Evolutionary conservation across 2,329 filamentous ascomycete genomes (phyloP), one percentile per base, ranked within the genome.

Genomic region (Xylariaceae sp.): DNA sequence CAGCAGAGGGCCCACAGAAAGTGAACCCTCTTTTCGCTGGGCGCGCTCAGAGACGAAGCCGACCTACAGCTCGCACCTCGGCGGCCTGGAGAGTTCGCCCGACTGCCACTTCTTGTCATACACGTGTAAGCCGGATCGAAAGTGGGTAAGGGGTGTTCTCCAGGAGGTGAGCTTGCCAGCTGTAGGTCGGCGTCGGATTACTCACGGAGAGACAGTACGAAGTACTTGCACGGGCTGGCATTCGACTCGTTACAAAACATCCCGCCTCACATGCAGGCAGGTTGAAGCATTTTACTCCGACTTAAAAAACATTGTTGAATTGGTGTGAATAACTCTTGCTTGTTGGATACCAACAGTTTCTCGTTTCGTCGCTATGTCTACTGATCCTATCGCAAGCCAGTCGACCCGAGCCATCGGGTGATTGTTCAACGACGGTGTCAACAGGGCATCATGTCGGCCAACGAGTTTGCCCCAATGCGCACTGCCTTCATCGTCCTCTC

Each of bases 201-300:
- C 23, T 5, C 37, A 41, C 8, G 5, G 9, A 41, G 37, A 47
- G 15, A 17, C 15, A 52, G 51, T 8, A 13, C 23, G 37, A 45
- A 45, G 23, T 18, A 18, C 17, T 18, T 18, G 17, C 17, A 18
- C 17, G 17, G 17, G 17, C 17, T 18, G 17, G 17, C 17, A 18
- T 45, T n/a, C 10, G 34, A 34, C 54, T 44, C 52, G 58, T 58
- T 56, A 53, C 53, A 52, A 56, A 58, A 58, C 39, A 55, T 35
- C 13, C 11, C 13, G 13, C 13, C 6, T 41, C 37, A 41, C 11
- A 10, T 41, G 37, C 37, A 7, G 18, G 9, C 6, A 51, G 11
- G 53, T 53, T 1, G 37, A 41, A 41, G 37, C 8, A 41, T 9
- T 41, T 9, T 13, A 41, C 13, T 41, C 11, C 37, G 4, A 30